Percentiles rank a stretch among this genome's conserved stretches.
These are phyloP conservation scores for Trichoderma koningii DNA, from an alignment of 2,329 filamentous ascomycete species.

Conservation along the genomic window DNA sequence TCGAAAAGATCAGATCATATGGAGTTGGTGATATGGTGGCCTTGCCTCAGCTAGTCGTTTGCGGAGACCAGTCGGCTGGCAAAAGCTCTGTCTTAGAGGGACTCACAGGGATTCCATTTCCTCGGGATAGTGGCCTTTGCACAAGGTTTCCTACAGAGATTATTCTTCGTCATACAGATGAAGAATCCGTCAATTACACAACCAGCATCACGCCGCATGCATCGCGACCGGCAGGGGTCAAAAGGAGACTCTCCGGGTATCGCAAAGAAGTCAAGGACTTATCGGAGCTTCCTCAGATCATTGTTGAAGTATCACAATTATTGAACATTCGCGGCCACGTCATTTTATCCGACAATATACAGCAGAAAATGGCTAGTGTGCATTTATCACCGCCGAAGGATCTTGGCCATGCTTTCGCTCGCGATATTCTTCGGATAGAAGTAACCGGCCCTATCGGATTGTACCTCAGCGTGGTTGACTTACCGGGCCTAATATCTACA, in stretches of 20 bases:
- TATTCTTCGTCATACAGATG: conserved; percentile 44
- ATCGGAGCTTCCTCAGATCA: not conserved
- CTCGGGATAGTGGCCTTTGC: conserved; percentile 53
- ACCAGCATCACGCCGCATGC: conserved; percentile 4
- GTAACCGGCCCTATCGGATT: not conserved
- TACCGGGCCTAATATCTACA: conserved; percentile 10
- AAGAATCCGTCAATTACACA: not conserved
- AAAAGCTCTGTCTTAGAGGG: conserved; percentile 62
- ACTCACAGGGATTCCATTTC: conserved; percentile 57
- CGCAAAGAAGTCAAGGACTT: not conserved
- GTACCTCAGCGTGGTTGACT: conserved; percentile 15
- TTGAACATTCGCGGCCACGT: conserved; percentile 2
- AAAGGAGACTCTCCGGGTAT: not conserved
- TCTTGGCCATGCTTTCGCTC: not conserved
- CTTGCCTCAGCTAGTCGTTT: conserved; percentile 55
- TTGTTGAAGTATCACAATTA: not conserved
- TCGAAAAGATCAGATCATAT: conserved; percentile 4
- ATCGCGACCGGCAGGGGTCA: not conserved
- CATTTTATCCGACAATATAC: too few species aligned
- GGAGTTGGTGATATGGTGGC: conserved; percentile 8
- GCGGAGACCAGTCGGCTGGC: conserved; percentile 56
- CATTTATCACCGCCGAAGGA: not conserved
- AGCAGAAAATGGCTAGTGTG: too few species aligned
- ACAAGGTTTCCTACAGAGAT: conserved; percentile 60
- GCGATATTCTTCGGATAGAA: conserved; percentile 8